These are phyloP conservation scores for Emergomyces africanus DNA, from an alignment of 2,329 filamentous ascomycete species.

Conservation along the genomic window DNA sequence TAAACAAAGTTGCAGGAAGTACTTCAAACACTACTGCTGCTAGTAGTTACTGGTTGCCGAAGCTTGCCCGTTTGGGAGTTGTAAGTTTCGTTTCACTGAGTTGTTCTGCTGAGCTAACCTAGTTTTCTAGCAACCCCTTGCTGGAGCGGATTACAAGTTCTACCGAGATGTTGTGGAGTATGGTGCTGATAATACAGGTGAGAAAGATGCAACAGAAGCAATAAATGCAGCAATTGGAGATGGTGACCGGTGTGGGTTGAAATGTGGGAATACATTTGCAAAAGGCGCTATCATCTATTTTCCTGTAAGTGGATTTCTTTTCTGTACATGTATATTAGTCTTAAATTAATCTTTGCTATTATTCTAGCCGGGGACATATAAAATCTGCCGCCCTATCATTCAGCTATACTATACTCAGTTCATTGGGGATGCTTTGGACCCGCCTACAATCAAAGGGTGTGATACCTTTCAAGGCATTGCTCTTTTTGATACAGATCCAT, in stretches of 20 bases:
- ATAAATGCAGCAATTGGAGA: conserved; percentile 72
- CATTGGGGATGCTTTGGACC: conserved; percentile 55
- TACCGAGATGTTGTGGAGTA: conserved; percentile 3
- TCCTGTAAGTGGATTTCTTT: conserved; percentile 34
- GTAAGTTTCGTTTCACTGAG: neutral
- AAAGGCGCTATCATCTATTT: conserved; percentile 86
- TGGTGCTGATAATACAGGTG: conserved; percentile 25
- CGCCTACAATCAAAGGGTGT: conserved; percentile 1
- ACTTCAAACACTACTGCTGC: neutral
- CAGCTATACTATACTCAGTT: conserved; percentile 87
- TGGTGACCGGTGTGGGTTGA: conserved; percentile 65
- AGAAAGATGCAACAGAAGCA: conserved; percentile 69
- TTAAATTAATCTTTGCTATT: neutral
- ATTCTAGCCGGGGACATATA: conserved; percentile 55
- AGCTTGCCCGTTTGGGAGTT: neutral
- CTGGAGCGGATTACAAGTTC: neutral
- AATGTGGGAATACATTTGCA: conserved; percentile 73
- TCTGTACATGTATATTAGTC: neutral
- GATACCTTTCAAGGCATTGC: conserved; percentile 3
- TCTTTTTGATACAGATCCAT: conserved; percentile 70
- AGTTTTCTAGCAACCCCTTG: neutral
- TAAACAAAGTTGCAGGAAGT: neutral
- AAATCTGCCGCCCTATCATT: conserved; percentile 63
- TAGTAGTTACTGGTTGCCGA: conserved; percentile 1
- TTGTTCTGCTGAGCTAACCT: neutral